phyloP scores from a whole-genome alignment of 129 eudicot genomes.

The Artemisia argyi region DNA sequence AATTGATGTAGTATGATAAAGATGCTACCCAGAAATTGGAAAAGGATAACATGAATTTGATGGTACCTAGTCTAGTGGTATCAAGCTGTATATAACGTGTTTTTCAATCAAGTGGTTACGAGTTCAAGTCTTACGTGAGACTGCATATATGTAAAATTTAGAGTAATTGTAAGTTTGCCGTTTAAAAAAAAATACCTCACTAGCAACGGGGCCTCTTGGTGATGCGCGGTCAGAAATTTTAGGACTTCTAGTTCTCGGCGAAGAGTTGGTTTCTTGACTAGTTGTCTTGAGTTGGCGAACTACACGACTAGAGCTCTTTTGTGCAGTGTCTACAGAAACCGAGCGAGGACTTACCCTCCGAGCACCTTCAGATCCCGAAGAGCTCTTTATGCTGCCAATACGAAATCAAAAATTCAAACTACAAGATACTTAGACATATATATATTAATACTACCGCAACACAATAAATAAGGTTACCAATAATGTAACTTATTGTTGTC shows the following conservation, averaged over 20 bases:
- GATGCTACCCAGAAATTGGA: no score
- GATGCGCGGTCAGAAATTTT: conserved; percentile 54
- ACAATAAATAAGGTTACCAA: background rate
- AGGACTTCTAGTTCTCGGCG: conserved; percentile 56
- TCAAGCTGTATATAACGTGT: no score
- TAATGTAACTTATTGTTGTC: background rate
- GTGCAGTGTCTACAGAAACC: conserved; percentile 28
- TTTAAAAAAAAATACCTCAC: conserved; percentile 53
- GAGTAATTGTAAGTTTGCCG: no score
- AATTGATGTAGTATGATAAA: no score
- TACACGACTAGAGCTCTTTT: conserved; percentile 42
- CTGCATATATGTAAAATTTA: background rate
- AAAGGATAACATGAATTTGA: no score
- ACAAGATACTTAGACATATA: background rate
- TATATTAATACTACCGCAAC: background rate
- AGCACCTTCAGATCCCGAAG: conserved; percentile 42
- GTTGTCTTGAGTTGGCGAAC: conserved; percentile 57
- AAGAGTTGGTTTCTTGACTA: conserved; percentile 36
- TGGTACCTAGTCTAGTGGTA: no score
- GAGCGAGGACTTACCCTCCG: conserved; percentile 46
- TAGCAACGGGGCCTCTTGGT: conserved; percentile 33
- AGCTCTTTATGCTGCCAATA: conserved; percentile 36
- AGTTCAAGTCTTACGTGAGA: no score
- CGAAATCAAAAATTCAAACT: conserved; percentile 4
- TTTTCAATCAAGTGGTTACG: no score